These are phyloP conservation scores for Pichia insulana DNA, from an alignment of 805 yeast genomes.

Conservation along the genomic window DNA sequence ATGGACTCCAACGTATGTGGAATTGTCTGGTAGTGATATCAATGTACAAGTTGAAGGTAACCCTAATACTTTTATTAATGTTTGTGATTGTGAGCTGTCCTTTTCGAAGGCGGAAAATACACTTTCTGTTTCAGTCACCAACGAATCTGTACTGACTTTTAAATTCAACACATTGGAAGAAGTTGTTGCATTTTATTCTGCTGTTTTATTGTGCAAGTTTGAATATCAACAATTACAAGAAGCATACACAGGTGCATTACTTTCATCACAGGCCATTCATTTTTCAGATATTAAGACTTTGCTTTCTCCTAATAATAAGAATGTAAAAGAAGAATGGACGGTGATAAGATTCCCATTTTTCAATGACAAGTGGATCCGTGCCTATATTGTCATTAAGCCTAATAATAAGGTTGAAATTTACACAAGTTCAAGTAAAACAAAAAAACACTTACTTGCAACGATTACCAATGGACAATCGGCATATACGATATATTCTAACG, in stretches of 20 bases:
- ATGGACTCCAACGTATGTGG: constrained; percentile 23
- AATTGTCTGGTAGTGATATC: constrained; percentile 44
- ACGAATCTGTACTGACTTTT: constrained; percentile 18
- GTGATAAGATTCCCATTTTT: constrained; percentile 51
- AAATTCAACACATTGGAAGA: constrained; percentile 21
- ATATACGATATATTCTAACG: constrained; percentile 53
- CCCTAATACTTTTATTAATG: constrained; percentile 44
- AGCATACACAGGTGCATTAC: constrained; percentile 55
- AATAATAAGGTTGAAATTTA: constrained; percentile 48
- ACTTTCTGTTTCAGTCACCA: constrained; percentile 19
- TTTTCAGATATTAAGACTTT: constrained; percentile 53
- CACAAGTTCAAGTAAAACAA: constrained; percentile 37
- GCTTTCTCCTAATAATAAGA: constrained; percentile 40
- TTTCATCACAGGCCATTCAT: constrained; percentile 48
- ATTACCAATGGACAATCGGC: constrained; percentile 36
- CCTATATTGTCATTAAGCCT: constrained; percentile 38
- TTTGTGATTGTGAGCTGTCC: constrained; percentile 35
- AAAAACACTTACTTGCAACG: constrained; percentile 45
- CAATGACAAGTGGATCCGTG: constrained; percentile 50
- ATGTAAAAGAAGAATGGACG: constrained; percentile 50
- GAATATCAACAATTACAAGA: constrained; percentile 52
- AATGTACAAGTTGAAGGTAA: constrained; percentile 28
- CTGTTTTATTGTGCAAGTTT: constrained; percentile 44
- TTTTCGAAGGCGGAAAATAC: constrained; percentile 4
- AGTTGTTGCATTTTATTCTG: constrained; percentile 30